Evolutionary conservation across 805 yeast species (phyloP), one percentile per base, ranked within the genome.

Genomic region (Yarrowia sp.): DNA sequence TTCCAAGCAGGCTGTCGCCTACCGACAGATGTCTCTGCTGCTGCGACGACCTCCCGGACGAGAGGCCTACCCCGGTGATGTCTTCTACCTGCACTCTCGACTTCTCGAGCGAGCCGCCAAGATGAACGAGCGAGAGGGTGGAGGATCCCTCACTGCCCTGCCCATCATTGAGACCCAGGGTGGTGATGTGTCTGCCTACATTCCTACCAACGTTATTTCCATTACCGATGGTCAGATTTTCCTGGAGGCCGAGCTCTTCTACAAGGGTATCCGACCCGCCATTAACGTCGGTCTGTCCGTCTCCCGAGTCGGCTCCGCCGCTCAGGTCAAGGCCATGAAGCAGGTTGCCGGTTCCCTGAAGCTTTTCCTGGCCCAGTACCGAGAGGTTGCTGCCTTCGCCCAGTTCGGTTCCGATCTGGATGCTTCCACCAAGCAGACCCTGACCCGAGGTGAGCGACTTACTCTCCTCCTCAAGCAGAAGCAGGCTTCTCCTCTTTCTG

Each of bases 331-430:
- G 87, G 99, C 99, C 81, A 90, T 94, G 96, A 94, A 94, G 84
- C 98, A 94, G 86, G 98, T 94, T 81, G 99, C 99, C 72, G 99
- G 99, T 88, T 94, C 99, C 72, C 88, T 94, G 83, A 94, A 94
- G 82, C 90, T 94, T 80, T 94, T 91, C 97, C 89, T 94, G 86
- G 99, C 99, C 74, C 99, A 94, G 85, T 94, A 94, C 89, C 92
- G 99, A 90, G 99, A 94, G 87, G 99, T 94, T 74, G 99, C 99
- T 78, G 99, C 99, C 75, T 94, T 94, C 81, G 99, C 99, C 74
- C 99, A 94, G 86, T 94, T 94, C 86, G 99, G 99, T 87, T 94
- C 99, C 72, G 99, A 94, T 82, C 86, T 94, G 80, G 99, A 94
- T 81, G 98, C 99, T 73, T 91, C 97, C 66, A 94, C 99, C 81